These are phyloP conservation scores for Trichomonascaceae sp. DNA, from an alignment of 1,139 yeast species.

Conservation along the genomic window DNA sequence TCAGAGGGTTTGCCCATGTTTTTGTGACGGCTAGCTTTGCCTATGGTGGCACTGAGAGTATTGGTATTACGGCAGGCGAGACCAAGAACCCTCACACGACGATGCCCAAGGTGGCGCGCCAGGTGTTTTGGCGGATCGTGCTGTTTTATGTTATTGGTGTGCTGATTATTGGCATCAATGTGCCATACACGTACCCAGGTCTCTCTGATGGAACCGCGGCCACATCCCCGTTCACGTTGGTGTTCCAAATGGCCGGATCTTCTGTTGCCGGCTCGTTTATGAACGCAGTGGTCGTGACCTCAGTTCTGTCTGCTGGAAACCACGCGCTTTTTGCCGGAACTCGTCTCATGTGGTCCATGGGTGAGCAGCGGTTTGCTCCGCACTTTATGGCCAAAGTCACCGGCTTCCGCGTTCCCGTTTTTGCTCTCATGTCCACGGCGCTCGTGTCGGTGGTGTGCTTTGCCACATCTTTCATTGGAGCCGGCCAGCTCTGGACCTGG, in stretches of 20 bases:
- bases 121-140: conserved; percentile 43
- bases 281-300: conserved; percentile 38
- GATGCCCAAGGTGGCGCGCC: conserved; percentile 44
- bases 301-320: conserved; percentile 40
- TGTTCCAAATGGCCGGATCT: conserved; percentile 40
- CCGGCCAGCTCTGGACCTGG: conserved; percentile 56
- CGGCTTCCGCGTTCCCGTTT: conserved; percentile 37
- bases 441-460: conserved; percentile 51
- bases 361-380: conserved; percentile 40
- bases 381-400: conserved; percentile 32
- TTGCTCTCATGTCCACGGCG: conserved; percentile 28
- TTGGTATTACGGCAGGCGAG: conserved; percentile 57
- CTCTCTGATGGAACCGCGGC: conserved; percentile 31
- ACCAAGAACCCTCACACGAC: conserved; percentile 41
- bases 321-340: conserved; percentile 42
- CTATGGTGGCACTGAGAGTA: conserved; percentile 54
- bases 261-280: conserved; percentile 36
- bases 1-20: conserved; percentile 36
- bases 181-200: conserved; percentile 34
- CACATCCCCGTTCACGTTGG: conserved; percentile 56
- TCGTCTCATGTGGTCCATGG: conserved; percentile 34
- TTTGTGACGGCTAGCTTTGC: conserved; percentile 54
- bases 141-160: conserved; percentile 34
- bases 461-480: conserved; percentile 38
- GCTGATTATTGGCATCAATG: conserved; percentile 34